Evolutionary conservation across 2,329 filamentous ascomycete species (phyloP), one percentile per base, ranked within the genome.

Genomic region (Biscogniauxia marginata): DNA sequence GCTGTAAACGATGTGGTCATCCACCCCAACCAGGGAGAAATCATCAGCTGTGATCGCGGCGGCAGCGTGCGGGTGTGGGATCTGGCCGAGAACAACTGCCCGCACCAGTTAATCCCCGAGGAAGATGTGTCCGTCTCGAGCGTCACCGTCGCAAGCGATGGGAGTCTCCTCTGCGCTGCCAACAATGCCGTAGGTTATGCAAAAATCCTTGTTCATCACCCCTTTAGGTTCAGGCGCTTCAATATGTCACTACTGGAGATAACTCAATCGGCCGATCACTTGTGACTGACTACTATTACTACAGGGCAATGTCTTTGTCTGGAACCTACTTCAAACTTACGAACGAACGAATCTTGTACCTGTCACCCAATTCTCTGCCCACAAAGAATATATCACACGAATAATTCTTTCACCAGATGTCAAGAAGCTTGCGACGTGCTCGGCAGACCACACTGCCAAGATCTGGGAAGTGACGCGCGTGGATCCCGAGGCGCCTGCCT

Each of bases 1-100:
- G 87, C 95, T 0, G 95, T 93, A 52, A 99, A 97, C 70, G 95
- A 99, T 73, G 95, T 99, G 7, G 95, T 98, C n/a, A 99, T 99
- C 55, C 95, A 99, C 73, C 95, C 95, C 0, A 99, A 99, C 71
- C 95, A 99, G 77, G 95, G 93, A 58, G 95, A 99, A 77, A 88
- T 99, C 59, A 96, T 99, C 69, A 96, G 91, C 72, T 97, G 93
- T 72, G 95, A 99, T 72, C 86, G 93, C 30, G 88, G 89, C 49
- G 95, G 95, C 49, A 96, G 92, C 72, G 91, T 99, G 58, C 83
- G 93, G 44, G 90, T 99, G 61, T 99, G 95, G 95, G 95, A 99
- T 70, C 75, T 99, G 55, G 92, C 92, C 7, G 93, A 98, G 81
- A 98, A 97, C 71, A 96, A 92, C 68, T 99, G 95, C 79, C 93